Evolutionary conservation across 2,329 filamentous ascomycete species (phyloP).

Genomic region (Macroventuria anomochaeta): DNA sequence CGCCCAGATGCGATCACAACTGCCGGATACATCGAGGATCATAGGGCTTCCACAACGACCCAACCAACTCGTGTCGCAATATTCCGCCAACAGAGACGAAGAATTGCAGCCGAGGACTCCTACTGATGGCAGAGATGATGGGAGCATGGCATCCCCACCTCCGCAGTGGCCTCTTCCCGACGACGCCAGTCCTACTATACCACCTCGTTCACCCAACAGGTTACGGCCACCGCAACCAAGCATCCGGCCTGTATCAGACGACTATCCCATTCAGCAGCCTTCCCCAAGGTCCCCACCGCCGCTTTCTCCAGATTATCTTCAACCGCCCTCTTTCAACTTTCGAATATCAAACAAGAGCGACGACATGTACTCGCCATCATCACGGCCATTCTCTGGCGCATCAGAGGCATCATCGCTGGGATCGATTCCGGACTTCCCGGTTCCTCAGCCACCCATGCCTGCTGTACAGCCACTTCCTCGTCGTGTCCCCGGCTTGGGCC

Average conservation of each 20-base stretch:
- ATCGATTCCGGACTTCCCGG: slow-evolving; percentile 52
- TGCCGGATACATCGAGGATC: slow-evolving; percentile 43
- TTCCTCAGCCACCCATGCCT: slow-evolving; percentile 44
- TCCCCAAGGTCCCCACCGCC: slow-evolving; percentile 35
- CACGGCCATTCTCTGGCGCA: slow-evolving; percentile 47
- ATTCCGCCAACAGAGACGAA: slow-evolving; percentile 22
- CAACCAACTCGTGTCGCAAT: slow-evolving; percentile 43
- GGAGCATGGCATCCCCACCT: slow-evolving; percentile 39
- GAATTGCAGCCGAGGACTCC: slow-evolving; percentile 24
- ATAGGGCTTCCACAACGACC: slow-evolving; percentile 46
- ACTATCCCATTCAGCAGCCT: slow-evolving; percentile 41
- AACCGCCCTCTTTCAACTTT: slow-evolving; percentile 31
- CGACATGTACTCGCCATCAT: slow-evolving; percentile 42
- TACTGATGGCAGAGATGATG: slow-evolving; percentile 22
- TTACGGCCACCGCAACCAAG: slow-evolving; percentile 52
- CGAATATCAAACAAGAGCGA: slow-evolving; percentile 41
- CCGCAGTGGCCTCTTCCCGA: slow-evolving; percentile 57
- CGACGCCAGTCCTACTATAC: slow-evolving; percentile 34
- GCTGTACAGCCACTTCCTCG: slow-evolving; percentile 45
- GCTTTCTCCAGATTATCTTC: slow-evolving; percentile 27
- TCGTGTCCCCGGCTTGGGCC: slow-evolving; percentile 53
- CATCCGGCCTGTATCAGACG: slow-evolving; percentile 48
- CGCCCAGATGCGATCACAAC: slow-evolving; percentile 35
- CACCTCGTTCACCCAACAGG: slow-evolving; percentile 36
- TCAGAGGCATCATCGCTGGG: slow-evolving; percentile 51